phyloP scores from a whole-genome alignment of 2,329 filamentous ascomycete genomes.

The Huntiella bhutanensis region DNA sequence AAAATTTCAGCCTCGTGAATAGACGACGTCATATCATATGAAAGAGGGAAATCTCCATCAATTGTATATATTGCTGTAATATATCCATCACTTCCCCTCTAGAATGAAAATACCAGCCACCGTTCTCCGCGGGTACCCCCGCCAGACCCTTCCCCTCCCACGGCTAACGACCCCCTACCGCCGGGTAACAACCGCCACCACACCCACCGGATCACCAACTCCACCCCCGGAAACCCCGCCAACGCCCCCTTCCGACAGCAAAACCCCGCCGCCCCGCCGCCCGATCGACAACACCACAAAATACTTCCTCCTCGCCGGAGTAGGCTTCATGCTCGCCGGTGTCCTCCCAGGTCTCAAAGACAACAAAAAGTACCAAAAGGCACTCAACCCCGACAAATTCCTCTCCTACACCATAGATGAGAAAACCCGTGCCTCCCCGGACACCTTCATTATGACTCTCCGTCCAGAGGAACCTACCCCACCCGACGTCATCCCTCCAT shows the following conservation, averaged over 20 bases:
- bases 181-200: not conserved
- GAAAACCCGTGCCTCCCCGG: constrained; percentile 44
- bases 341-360: constrained; percentile 8
- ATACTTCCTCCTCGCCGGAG: constrained; percentile 7
- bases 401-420: constrained; percentile 44
- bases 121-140: not conserved
- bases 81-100: not conserved
- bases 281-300: constrained; percentile 10
- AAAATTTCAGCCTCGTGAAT: constrained; percentile 7
- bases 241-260: not conserved
- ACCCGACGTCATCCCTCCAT: constrained; percentile 14
- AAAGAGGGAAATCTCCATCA: not conserved
- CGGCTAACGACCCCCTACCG: not conserved
- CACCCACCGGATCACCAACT: not conserved
- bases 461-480: constrained; percentile 19
- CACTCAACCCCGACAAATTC: constrained; percentile 42
- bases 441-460: constrained; percentile 50
- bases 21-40: not conserved
- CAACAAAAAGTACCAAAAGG: constrained; percentile 11
- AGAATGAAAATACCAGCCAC: not conserved
- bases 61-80: not conserved
- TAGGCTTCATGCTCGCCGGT: constrained; percentile 9
- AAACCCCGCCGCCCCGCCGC: not conserved
- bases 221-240: not conserved
- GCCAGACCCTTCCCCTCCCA: not conserved